Base-by-base conservation (phyloP, 148 eudicot genomes). In the Cornus suecica region DNA sequence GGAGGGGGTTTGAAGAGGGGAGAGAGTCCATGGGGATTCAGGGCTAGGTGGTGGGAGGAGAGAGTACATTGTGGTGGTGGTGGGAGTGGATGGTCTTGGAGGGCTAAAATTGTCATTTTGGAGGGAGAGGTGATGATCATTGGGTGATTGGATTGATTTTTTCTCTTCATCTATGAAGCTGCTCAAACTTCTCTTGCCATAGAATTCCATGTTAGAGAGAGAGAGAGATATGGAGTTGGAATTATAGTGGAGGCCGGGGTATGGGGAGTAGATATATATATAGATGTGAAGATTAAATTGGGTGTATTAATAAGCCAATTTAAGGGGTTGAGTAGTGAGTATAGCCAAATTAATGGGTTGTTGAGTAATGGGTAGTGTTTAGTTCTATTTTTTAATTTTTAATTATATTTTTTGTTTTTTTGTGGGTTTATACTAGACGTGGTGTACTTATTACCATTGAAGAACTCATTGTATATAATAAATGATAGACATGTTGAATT, bases 21-120 rank as follows among this genome's bases (percentile, higher is more conserved):
- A 88, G 16, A 71, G 80, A 22, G 84, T 78, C 91, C 91, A 85
- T n/a, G 81, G 79, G 9, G 88, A 81, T 4, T 86, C 88, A 0
- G 87, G 86, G 51, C 86, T 88, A 3, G 76, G 85, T 1, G 84
- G 82, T 0, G 79, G 74, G 60, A 78, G 77, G 23, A 86, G 41
- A 4, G 80, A 71, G 20, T 82, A 78, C 42, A 69, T 11, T 5
- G 75, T 54, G 69, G 66, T 3, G 69, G 66, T 3, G 25, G 65
- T 26, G 11, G 45, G 22, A 9, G 71, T 20, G n/a, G 80, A 24
- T 29, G 84, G 56, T 20, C 77, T 72, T 51, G 80, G 8, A 30
- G 80, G 80, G 80, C 77, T 81, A 42, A 20, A 68, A 61, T 61
- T 73, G 70, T 24, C 42, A 27, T 73, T 70, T 70, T 66, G 73